phyloP scores from a whole-genome alignment of 1,284 basidiomycete genomes.

The Phaffia rhodozyma region DNA sequence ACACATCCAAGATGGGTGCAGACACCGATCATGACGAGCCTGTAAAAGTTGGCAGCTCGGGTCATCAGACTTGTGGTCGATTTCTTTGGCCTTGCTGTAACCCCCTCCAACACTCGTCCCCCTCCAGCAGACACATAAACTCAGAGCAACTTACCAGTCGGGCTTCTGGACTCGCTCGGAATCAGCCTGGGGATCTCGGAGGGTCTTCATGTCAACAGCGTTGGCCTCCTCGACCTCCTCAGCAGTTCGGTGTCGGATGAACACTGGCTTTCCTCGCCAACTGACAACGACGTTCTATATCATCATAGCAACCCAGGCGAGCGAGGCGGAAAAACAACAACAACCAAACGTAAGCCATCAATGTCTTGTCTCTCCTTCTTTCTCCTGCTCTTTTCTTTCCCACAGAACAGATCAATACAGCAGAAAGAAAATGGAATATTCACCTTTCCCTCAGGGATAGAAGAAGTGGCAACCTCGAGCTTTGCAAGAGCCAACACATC shows the following conservation, averaged over 20 bases:
- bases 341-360: conserved; percentile 19
- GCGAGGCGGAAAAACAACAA: neutral
- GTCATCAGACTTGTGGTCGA: no score
- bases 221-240: conserved; percentile 92
- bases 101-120: no score
- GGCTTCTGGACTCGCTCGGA: conserved; percentile 82
- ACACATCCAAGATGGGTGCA: conserved; percentile 99
- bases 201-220: conserved; percentile 63
- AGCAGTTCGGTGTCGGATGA: conserved; percentile 90
- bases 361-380: no score
- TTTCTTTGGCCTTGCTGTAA: no score
- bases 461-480: conserved; percentile 83
- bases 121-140: neutral
- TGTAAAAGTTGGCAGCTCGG: conserved; percentile 9
- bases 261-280: conserved; percentile 99
- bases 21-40: conserved; percentile 86
- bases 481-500: conserved; percentile 97
- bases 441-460: conserved; percentile 88
- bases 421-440: conserved; percentile 50
- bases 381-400: conserved; percentile 23
- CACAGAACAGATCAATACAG: conserved; percentile 6
- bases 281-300: conserved; percentile 74
- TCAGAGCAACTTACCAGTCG: conserved; percentile 56
- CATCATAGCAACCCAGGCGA: neutral
- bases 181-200: conserved; percentile 89